These are phyloP conservation scores for Brettanomyces custersianus DNA, from an alignment of 805 yeast species.

Conservation along the genomic window DNA sequence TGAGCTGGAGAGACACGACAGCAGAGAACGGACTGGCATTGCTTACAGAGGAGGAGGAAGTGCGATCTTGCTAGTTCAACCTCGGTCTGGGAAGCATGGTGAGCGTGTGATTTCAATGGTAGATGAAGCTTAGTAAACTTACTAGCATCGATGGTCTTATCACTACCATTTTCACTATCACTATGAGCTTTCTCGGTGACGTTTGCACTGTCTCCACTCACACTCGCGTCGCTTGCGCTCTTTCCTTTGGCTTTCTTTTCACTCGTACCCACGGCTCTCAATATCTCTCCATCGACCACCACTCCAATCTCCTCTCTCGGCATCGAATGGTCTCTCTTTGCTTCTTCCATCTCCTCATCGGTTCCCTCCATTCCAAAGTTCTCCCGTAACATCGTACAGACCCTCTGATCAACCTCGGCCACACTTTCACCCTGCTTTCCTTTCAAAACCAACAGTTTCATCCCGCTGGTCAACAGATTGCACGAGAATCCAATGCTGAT, in stretches of 20 bases:
- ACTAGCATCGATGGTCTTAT: too few relatives aligned
- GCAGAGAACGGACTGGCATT: conserved; percentile 70
- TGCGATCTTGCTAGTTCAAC: conserved; percentile 34
- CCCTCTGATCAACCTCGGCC: conserved; percentile 14
- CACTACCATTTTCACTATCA: conserved; percentile 3
- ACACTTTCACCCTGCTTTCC: conserved; percentile 9
- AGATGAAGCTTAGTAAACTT: conserved; percentile 28
- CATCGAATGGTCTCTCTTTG: conserved; percentile 54
- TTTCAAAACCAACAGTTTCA: conserved; percentile 59
- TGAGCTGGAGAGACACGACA: conserved; percentile 82
- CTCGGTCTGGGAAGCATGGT: too few relatives aligned
- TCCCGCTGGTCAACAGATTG: conserved; percentile 54
- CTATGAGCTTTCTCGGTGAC: too few relatives aligned
- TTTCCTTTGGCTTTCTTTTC: conserved; percentile 18
- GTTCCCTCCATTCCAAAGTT: conserved; percentile 38
- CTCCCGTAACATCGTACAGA: conserved; percentile 39
- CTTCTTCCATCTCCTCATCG: conserved; percentile 35
- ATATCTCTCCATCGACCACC: conserved; percentile 63
- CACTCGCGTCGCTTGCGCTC: too few relatives aligned
- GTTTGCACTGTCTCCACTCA: too few relatives aligned
- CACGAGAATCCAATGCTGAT: conserved; percentile 78
- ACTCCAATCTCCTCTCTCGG: conserved; percentile 52
- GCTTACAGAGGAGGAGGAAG: conserved; percentile 64
- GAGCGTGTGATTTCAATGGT: too few relatives aligned
- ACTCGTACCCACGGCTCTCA: too few relatives aligned